Conservation (phyloP, 345 rosid species). For the rapeseed (Brassica napus) region Da-Ae NC_063439.1:22169501-22170000, state of each 20-base stretch:
- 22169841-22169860: background rate
- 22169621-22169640: constrained; percentile 28
- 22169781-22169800: constrained; percentile 4
- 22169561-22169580: constrained; percentile 13
- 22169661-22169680: constrained; percentile 27
- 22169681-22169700: constrained; percentile 3
- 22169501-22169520: background rate
- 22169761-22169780: background rate
- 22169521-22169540: background rate
- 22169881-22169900: background rate
- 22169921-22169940: constrained; percentile 18
- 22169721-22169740: background rate
- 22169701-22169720: background rate
- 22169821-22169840: constrained; percentile 29
- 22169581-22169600: background rate
- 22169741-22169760: no score
- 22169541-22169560: constrained; percentile 17
- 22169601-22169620: background rate
- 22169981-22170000: background rate
- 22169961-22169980: background rate
- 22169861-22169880: background rate
- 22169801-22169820: background rate
- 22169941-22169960: background rate
- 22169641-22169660: constrained; percentile 33
- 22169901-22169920: constrained; percentile 41